These are phyloP conservation scores for Fomitopsis pulvina DNA, from an alignment of 768 basidiomycete species.

Conservation along the genomic window DNA sequence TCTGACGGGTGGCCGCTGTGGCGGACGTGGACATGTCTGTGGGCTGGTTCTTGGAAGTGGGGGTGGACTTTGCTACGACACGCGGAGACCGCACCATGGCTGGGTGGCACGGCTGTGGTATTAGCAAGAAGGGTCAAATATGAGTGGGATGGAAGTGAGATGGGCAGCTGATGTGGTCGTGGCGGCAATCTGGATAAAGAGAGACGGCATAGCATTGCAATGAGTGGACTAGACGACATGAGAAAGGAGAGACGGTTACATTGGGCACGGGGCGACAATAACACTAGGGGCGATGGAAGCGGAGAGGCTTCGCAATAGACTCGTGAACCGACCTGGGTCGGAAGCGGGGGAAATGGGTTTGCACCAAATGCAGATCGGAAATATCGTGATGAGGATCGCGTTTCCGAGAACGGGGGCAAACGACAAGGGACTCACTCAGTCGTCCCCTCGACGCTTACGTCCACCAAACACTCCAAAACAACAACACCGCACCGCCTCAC, in stretches of 20 bases:
- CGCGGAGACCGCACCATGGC: constrained; percentile 3
- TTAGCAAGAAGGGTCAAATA: neutral
- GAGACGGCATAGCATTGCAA: neutral
- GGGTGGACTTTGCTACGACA: neutral
- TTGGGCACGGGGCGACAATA: neutral
- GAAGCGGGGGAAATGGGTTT: constrained; percentile 2
- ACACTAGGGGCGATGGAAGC: neutral
- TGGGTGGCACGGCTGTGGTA: neutral
- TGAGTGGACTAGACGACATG: constrained; percentile 1
- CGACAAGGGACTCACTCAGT: neutral
- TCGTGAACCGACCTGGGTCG: neutral
- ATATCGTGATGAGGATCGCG: constrained; percentile 12
- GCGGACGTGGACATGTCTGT: neutral
- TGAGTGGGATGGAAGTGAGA: neutral
- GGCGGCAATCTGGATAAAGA: neutral
- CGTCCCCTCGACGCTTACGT: neutral
- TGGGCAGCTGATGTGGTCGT: neutral
- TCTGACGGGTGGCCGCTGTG: neutral
- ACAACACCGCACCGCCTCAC: neutral
- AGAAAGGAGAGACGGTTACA: constrained; percentile 5
- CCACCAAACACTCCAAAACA: neutral
- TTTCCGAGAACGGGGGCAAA: constrained; percentile 2
- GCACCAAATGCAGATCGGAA: constrained; percentile 8
- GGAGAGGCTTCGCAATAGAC: constrained; percentile 2
- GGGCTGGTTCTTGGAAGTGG: neutral